phyloP scores from a whole-genome alignment of 2,329 filamentous ascomycete species.

The Talaromyces rugulosus region DNA sequence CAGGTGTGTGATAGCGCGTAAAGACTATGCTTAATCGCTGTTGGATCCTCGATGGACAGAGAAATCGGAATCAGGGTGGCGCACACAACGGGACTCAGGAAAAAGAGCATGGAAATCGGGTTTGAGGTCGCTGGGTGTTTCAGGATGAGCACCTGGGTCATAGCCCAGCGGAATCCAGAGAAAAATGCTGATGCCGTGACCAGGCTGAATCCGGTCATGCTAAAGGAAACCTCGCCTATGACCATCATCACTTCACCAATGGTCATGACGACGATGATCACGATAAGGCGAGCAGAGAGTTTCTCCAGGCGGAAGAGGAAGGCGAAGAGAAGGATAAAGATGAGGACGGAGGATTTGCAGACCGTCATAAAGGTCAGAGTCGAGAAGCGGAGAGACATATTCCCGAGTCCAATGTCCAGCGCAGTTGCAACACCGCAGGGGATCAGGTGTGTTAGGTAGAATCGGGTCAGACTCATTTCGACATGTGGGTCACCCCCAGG shows the following conservation, averaged over 20 bases:
- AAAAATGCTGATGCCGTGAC: constrained; percentile 93
- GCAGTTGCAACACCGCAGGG: constrained; percentile 91
- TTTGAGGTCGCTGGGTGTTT: constrained; percentile 94
- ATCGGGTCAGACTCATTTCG: constrained; percentile 61
- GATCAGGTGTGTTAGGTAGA: constrained; percentile 83
- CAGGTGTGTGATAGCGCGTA: constrained; percentile 60
- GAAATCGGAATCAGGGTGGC: constrained; percentile 75
- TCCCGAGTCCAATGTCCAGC: constrained; percentile 91
- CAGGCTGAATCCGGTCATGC: constrained; percentile 78
- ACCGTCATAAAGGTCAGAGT: constrained; percentile 97
- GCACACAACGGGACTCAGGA: constrained; percentile 97
- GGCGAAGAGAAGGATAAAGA: constrained; percentile 91
- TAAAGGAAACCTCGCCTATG: constrained; percentile 86
- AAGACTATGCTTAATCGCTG: constrained; percentile 63
- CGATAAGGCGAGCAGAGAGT: constrained; percentile 77
- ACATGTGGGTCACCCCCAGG: constrained; percentile 38
- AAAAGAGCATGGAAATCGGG: constrained; percentile 95
- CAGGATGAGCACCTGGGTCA: constrained; percentile 91
- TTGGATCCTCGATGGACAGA: constrained; percentile 79
- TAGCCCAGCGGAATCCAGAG: constrained; percentile 90
- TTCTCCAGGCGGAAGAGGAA: constrained; percentile 89
- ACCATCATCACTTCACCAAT: constrained; percentile 96
- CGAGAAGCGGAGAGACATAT: constrained; percentile 93
- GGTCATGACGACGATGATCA: constrained; percentile 90
- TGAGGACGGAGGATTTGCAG: constrained; percentile 96